Evolutionary conservation across 345 rosid species (phyloP).

Genomic region (Pelargonium nanum): DNA sequence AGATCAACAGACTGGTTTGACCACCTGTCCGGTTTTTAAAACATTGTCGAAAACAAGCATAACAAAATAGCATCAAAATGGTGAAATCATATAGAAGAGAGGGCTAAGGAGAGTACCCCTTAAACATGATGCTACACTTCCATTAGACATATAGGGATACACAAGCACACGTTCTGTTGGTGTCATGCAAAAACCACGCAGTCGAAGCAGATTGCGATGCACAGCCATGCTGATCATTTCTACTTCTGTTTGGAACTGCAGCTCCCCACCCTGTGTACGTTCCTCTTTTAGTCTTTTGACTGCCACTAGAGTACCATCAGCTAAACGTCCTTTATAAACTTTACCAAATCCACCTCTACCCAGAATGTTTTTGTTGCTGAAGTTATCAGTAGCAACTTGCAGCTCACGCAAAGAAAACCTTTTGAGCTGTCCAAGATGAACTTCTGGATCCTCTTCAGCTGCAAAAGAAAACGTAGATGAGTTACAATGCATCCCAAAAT

Average conservation of each 20-base stretch:
- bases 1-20: too few relatives aligned
- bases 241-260: constrained; percentile 22
- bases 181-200: constrained; percentile 17
- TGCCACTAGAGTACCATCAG: constrained; percentile 19
- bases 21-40: too few relatives aligned
- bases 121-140: constrained; percentile 17
- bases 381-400: constrained; percentile 16
- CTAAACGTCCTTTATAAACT: constrained; percentile 17
- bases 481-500: neutral
- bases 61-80: too few relatives aligned
- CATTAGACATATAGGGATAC: constrained; percentile 17
- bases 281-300: constrained; percentile 20
- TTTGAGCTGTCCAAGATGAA: constrained; percentile 17
- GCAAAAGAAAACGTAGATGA: neutral
- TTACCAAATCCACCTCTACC: constrained; percentile 23
- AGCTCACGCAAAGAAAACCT: constrained; percentile 16
- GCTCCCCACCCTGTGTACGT: constrained; percentile 10
- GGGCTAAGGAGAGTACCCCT: constrained; percentile 5
- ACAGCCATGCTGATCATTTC: constrained; percentile 17
- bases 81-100: neutral
- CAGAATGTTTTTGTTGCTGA: constrained; percentile 20
- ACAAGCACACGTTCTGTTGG: constrained; percentile 17
- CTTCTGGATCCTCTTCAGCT: constrained; percentile 19
- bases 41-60: too few relatives aligned
- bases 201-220: constrained; percentile 12